Evolutionary conservation across 371 early-diverging fungal genomes (phyloP).

Genomic region (Mortierella sp.): DNA sequence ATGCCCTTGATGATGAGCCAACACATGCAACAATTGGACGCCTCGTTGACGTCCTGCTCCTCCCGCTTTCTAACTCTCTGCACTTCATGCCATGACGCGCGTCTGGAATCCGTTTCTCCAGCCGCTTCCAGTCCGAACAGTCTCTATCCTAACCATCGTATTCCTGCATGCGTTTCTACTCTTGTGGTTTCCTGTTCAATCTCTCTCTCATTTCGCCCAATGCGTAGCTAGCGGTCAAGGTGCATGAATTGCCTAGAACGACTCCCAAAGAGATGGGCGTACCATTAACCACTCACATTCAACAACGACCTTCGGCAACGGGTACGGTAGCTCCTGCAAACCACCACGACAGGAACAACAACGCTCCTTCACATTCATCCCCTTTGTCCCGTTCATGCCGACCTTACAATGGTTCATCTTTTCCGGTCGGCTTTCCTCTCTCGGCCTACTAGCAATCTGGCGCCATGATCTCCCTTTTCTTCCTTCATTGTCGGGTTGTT

Average conservation of each 20-base stretch:
- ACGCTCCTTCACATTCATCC: too few species aligned
- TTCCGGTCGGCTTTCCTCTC: not conserved
- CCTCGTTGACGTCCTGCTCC: too few species aligned
- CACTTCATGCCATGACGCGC: too few species aligned
- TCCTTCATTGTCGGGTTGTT: not conserved
- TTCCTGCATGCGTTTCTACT: not conserved
- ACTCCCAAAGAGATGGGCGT: not conserved
- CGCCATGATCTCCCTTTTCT: not conserved
- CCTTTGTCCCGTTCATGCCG: too few species aligned
- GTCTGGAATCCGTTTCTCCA: not conserved
- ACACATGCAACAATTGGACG: too few species aligned
- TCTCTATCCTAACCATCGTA: not conserved
- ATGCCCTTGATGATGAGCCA: not conserved
- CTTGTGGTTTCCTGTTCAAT: constrained; percentile 3
- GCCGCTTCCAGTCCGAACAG: not conserved
- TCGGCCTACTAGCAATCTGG: not conserved
- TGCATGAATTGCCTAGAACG: constrained; percentile 2
- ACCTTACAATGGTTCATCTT: not conserved
- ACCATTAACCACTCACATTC: too few species aligned
- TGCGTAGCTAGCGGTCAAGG: not conserved
- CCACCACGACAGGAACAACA: too few species aligned
- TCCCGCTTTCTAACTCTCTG: too few species aligned
- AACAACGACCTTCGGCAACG: too few species aligned
- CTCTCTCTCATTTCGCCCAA: constrained; percentile 1
- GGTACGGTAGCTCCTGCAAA: too few species aligned